Evolutionary conservation across 768 basidiomycete genomes (phyloP).

Genomic region (Cystofilobasidium capitatum): DNA sequence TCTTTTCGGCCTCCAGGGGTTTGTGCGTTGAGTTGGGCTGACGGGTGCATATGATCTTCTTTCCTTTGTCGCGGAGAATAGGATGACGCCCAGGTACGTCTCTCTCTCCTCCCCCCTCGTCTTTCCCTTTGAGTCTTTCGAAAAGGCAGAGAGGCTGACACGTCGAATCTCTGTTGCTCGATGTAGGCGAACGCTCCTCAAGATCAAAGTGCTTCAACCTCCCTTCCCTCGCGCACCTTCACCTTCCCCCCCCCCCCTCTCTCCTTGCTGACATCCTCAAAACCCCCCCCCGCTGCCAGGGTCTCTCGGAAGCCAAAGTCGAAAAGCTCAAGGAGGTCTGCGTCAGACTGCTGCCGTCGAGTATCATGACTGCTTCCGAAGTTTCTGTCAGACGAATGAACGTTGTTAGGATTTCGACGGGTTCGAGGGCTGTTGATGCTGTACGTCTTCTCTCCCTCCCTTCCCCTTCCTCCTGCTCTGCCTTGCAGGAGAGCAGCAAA

Average conservation of each 20-base stretch:
- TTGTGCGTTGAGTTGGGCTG: background rate
- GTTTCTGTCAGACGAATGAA: slow-evolving; percentile 12
- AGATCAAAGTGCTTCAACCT: slow-evolving; percentile 23
- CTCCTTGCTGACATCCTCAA: background rate
- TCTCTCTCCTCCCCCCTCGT: too few relatives aligned
- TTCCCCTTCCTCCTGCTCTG: background rate
- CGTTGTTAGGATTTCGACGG: slow-evolving; percentile 21
- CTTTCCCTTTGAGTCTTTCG: background rate
- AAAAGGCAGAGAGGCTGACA: background rate
- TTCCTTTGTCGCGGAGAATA: too few relatives aligned
- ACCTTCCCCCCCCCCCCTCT: background rate
- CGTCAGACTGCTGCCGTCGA: slow-evolving; percentile 10
- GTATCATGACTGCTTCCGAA: slow-evolving; percentile 25
- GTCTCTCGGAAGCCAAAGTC: slow-evolving; percentile 27
- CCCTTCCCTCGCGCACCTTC: background rate
- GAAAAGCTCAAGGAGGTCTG: slow-evolving; percentile 26
- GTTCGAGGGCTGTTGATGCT: slow-evolving; percentile 24
- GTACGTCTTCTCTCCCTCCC: background rate
- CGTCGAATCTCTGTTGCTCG: background rate
- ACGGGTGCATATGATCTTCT: background rate
- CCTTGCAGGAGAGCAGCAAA: background rate
- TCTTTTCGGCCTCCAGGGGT: too few relatives aligned
- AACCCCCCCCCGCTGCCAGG: background rate
- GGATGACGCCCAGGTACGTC: background rate
- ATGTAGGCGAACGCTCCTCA: slow-evolving; percentile 16